phyloP scores from a whole-genome alignment of 805 yeast genomes.

The Sugiyamaella valdiviana region DNA sequence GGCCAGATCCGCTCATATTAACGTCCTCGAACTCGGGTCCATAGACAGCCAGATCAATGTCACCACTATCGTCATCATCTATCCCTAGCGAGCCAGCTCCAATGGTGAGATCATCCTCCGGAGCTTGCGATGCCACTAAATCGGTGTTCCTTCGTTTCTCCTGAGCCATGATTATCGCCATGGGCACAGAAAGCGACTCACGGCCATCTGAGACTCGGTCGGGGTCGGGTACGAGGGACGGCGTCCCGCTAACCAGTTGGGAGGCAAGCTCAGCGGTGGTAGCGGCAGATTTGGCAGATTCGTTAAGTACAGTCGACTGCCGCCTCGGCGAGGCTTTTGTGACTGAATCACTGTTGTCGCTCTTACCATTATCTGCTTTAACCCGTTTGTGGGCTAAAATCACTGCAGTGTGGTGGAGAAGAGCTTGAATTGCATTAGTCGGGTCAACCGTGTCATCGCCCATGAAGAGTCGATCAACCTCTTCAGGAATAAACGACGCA shows the following conservation, averaged over 20 bases:
- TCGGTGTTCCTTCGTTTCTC: conserved; percentile 10
- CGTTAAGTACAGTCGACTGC: too few relatives aligned
- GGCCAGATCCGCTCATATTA: not conserved
- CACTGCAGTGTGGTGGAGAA: conserved; percentile 28
- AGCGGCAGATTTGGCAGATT: too few relatives aligned
- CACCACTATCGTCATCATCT: not conserved
- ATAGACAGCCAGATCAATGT: conserved; percentile 6
- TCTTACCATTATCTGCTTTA: conserved; percentile 4
- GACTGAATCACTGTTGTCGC: too few relatives aligned
- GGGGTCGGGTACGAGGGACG: not conserved
- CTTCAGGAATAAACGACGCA: conserved; percentile 20
- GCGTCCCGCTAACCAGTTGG: not conserved
- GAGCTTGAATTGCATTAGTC: conserved; percentile 24
- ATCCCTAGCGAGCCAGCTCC: not conserved
- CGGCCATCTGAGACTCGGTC: conserved; percentile 13
- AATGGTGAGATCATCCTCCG: not conserved
- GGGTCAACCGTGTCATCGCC: conserved; percentile 25
- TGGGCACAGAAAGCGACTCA: conserved; percentile 13
- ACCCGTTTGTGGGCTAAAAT: conserved; percentile 32
- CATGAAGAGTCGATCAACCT: conserved; percentile 24
- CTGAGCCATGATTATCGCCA: conserved; percentile 20
- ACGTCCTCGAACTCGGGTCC: not conserved
- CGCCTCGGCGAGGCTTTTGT: too few relatives aligned
- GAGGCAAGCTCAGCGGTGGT: not conserved
- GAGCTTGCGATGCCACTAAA: not conserved